These are phyloP conservation scores for Pichia membranifaciens DNA, from an alignment of 805 yeast species.

Conservation along the genomic window DNA sequence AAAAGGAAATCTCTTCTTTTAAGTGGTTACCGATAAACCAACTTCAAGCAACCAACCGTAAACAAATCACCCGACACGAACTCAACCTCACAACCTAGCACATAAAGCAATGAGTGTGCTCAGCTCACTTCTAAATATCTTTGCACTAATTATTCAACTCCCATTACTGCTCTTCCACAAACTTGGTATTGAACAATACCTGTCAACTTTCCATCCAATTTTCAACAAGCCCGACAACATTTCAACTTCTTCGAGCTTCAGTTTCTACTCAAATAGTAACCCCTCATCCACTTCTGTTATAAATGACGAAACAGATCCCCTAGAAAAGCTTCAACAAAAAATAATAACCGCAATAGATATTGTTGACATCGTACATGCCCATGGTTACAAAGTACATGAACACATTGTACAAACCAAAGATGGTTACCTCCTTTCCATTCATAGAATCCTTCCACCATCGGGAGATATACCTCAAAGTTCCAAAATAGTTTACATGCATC, in stretches of 20 bases:
- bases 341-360: conserved; percentile 27
- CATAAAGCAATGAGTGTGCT: too few species aligned
- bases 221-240: conserved; percentile 23
- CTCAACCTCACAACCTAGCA: too few species aligned
- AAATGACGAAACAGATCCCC: too few species aligned
- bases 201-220: conserved; percentile 13
- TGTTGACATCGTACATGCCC: conserved; percentile 30
- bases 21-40: too few species aligned
- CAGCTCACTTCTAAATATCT: background rate
- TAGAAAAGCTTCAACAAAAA: conserved; percentile 10
- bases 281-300: too few species aligned
- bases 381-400: conserved; percentile 67
- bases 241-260: conserved; percentile 2
- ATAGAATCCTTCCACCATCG: conserved; percentile 44
- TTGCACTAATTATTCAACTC: conserved; percentile 19
- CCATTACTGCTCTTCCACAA: conserved; percentile 21
- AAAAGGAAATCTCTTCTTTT: too few species aligned
- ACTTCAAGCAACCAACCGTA: too few species aligned
- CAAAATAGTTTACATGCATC: conserved; percentile 72
- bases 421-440: conserved; percentile 71
- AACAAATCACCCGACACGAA: too few species aligned
- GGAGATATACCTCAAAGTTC: conserved; percentile 8
- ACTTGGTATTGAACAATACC: conserved; percentile 18
- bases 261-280: too few species aligned
- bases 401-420: conserved; percentile 75